These are phyloP conservation scores for Lasiodiplodia citricola DNA, from an alignment of 2,329 filamentous ascomycete species.

Conservation along the genomic window DNA sequence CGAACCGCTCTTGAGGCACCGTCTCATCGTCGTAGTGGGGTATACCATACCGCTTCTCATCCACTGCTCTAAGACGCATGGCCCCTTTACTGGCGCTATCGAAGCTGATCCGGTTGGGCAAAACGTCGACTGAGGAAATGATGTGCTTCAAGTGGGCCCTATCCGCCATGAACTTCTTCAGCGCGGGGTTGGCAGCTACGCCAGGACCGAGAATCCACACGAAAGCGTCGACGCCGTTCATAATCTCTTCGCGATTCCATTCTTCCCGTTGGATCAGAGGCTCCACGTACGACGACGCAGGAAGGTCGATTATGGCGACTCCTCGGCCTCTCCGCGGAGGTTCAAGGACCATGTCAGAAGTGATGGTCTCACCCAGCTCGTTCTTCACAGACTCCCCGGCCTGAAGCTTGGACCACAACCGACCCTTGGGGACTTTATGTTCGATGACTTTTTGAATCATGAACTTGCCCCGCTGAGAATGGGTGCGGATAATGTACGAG, in stretches of 20 bases:
- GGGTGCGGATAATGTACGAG: conserved; percentile 80
- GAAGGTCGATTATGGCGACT: conserved; percentile 80
- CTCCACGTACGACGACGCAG: conserved; percentile 71
- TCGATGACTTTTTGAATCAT: conserved; percentile 66
- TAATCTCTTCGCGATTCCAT: conserved; percentile 69
- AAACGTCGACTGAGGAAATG: conserved; percentile 75
- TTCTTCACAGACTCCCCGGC: conserved; percentile 67
- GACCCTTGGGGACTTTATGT: conserved; percentile 67
- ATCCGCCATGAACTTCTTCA: conserved; percentile 73
- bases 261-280: conserved; percentile 73
- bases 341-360: conserved; percentile 85
- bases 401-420: conserved; percentile 65
- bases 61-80: conserved; percentile 73
- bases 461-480: conserved; percentile 82
- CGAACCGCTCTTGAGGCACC: conserved; percentile 44
- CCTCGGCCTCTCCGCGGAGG: conserved; percentile 70
- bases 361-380: conserved; percentile 71
- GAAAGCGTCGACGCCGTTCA: conserved; percentile 69
- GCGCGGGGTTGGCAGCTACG: conserved; percentile 64
- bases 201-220: conserved; percentile 82
- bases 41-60: conserved; percentile 73
- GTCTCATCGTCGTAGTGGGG: conserved; percentile 64
- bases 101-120: conserved; percentile 75
- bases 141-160: conserved; percentile 71
- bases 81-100: conserved; percentile 70